Evolutionary conservation across 1,139 yeast genomes (phyloP), one percentile per base, ranked within the genome.

Genomic region (Arxiozyma bovina): DNA sequence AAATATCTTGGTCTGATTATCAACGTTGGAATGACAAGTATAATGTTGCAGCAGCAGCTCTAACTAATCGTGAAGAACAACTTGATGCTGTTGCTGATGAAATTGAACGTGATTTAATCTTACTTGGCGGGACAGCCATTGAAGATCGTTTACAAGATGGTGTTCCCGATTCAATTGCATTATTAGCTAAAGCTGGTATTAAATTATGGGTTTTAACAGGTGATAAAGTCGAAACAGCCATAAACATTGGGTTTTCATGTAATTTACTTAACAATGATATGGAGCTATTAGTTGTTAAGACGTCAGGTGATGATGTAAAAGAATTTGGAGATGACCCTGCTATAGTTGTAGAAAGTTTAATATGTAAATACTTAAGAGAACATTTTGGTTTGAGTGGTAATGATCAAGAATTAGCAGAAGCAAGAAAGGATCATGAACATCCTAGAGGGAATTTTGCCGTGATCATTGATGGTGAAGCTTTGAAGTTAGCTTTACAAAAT

Each of bases 121-220:
- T 93, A 56, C 73, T 93, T 44, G 99, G 99, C 58, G 99, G 98
- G 63, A 93, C 99, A 38, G 99, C 99, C 21, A 93, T 93, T 70
- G 99, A 93, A 70, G 99, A 93, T 72, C 79, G 96, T 64, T 77
- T 93, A 57, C 99, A 93, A 73, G 89, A 84, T 57, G 99, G 98
- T 68, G 99, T 93, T 20, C 98, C 99, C 1, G 95, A 89, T 62
- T 81, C 98, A 4, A 93, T 93, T 70, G 85, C 90, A 12, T 73
- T 87, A 50, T 77, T 93, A 55, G 88, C 86, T 15, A 80, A 84
- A 61, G 98, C 97, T 9, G 99, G 99, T 65, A 87, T 93, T 61
- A 93, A 93, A 70, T 75, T 93, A 54, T 93, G 99, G 99, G 98
- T 93, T 44, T 77, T 93, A 55, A 93, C 99, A 20, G 99, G 99